These are phyloP conservation scores for Globisporangium recalcitrans DNA, from an alignment of 352 stramenopile species.

Conservation along the genomic window DNA sequence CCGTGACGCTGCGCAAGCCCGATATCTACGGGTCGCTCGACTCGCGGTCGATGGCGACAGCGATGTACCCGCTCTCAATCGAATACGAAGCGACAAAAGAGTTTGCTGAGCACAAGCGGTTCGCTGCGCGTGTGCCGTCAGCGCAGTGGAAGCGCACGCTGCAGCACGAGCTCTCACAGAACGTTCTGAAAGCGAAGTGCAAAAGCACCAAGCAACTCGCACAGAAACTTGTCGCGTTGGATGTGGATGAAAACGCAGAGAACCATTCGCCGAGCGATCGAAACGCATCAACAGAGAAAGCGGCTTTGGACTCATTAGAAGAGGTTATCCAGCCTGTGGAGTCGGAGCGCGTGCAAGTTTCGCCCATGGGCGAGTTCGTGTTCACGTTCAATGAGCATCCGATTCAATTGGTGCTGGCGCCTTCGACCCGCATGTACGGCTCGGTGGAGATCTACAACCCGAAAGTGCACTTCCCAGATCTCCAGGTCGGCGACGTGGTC, in stretches of 20 bases:
- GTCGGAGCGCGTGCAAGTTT: slow-evolving; percentile 21
- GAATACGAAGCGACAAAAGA: slow-evolving; percentile 39
- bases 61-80: slow-evolving; percentile 65
- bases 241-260: slow-evolving; percentile 12
- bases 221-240: slow-evolving; percentile 19
- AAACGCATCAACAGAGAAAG: slow-evolving; percentile 19
- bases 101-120: slow-evolving; percentile 25
- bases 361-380: slow-evolving; percentile 51
- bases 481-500: slow-evolving; percentile 64
- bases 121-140: slow-evolving; percentile 49
- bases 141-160: slow-evolving; percentile 59
- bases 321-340: not conserved
- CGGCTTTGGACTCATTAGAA: not conserved
- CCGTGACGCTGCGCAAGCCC: slow-evolving; percentile 61
- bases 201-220: slow-evolving; percentile 20
- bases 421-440: slow-evolving; percentile 69
- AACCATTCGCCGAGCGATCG: slow-evolving; percentile 12
- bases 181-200: slow-evolving; percentile 24
- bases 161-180: slow-evolving; percentile 47
- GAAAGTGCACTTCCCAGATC: slow-evolving; percentile 30
- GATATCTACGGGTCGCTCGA: slow-evolving; percentile 54
- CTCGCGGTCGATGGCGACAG: slow-evolving; percentile 56
- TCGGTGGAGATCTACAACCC: slow-evolving; percentile 72
- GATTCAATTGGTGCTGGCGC: slow-evolving; percentile 43
- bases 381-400: slow-evolving; percentile 50